Evolutionary conservation across 192 early-diverging fungal species (phyloP).

Genomic region (Coemansia sp.): DNA sequence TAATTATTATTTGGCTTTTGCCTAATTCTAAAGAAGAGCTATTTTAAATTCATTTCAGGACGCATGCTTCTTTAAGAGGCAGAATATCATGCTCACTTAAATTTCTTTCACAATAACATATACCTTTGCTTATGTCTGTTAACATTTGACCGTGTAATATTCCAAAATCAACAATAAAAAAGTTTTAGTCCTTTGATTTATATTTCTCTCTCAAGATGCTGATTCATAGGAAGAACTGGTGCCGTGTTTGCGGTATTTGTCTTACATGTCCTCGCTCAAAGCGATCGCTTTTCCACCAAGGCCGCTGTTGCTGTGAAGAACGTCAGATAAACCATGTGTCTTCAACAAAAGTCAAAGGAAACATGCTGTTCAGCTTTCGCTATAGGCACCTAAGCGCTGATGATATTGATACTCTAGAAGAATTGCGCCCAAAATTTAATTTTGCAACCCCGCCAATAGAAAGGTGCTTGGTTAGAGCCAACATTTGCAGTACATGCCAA

Average conservation of each 20-base stretch:
- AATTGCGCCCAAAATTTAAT: constrained; percentile 35
- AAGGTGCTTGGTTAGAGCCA: constrained; percentile 40
- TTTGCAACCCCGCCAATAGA: constrained; percentile 44
- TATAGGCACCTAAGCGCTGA: constrained; percentile 53
- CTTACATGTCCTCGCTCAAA: constrained; percentile 46
- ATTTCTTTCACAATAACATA: no score
- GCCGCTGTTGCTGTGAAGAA: constrained; percentile 33
- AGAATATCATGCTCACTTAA: no score
- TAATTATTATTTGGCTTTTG: not conserved
- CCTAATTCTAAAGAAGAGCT: not conserved
- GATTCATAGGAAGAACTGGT: constrained; percentile 53
- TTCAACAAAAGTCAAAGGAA: constrained; percentile 41
- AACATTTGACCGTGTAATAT: no score
- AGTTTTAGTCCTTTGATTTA: not conserved
- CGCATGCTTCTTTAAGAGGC: no score
- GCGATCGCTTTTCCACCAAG: constrained; percentile 35
- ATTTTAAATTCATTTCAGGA: not conserved
- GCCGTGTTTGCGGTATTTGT: constrained; percentile 46
- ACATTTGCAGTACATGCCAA: constrained; percentile 55
- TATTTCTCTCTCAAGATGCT: constrained; percentile 14
- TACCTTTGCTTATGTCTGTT: no score
- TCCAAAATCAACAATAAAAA: not conserved
- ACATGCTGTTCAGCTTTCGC: constrained; percentile 50
- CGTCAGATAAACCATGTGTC: constrained; percentile 41
- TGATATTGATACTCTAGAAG: constrained; percentile 41